Base-by-base conservation (phyloP, 495 filamentous ascomycete species). In the Daldinia caldariorum region DNA sequence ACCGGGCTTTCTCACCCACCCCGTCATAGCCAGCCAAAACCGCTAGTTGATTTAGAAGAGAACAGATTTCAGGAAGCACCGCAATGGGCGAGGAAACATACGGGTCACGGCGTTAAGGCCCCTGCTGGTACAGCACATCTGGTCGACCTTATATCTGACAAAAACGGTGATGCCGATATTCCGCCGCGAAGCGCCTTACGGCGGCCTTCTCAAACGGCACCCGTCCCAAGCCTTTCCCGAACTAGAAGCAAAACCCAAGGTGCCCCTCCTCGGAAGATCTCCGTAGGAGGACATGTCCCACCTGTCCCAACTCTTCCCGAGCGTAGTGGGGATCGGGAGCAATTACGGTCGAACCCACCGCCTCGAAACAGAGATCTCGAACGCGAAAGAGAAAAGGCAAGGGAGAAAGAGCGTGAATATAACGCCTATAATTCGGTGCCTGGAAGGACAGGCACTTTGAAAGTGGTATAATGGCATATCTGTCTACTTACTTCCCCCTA, bases 11-110 rank as follows among this genome's bases (percentile, higher is more conserved):
- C 66, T 1, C 49, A 71, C 41, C 58, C 66, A 20, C 72, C 72
- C 47, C 77, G 74, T 2, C 74, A 68, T 55, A 67, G 68, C 8
- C 68, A 63, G 22, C 68, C 70, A 12, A 74, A 67, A 71, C 90
- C 94, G 1, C 83, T 97, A 0, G 81, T 97, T 12, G 91, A 94
- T 70, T 83, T 95, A n/a, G 92, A 89, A 18, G 92, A 88, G 0
- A 90, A 92, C 0, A 80, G 83, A n/a, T 92, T 91, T 74, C 83
- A 85, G 49, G 91, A 93, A 64, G 84, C 92, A 18, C 92, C 90
- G 4, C 93, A 96, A 70, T 86, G 83, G 83, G 76, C 80, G 6
- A 87, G 76, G 20, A 74, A 81, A 0, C 83, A 85, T 37, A 89
- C 88, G 57, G 93, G 93, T 12, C 88, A 86, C 66, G 91, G 89